phyloP scores from a whole-genome alignment of 208 protist genomes.

The Trypanosoma lewisi region DNA sequence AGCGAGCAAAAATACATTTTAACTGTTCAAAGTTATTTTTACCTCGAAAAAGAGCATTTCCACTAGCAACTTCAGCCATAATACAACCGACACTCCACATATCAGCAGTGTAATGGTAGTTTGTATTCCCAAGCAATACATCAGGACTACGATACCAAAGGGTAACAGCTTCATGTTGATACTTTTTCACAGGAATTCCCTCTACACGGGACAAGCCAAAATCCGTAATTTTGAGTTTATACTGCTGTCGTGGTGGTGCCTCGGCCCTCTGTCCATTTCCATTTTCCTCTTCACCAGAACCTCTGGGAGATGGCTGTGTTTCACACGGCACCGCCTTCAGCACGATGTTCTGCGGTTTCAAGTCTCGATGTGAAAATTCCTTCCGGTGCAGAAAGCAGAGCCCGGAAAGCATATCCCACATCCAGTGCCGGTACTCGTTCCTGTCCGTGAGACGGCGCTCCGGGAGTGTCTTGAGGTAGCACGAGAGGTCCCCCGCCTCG shows the following conservation, averaged over 20 bases:
- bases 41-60: constrained; percentile 77
- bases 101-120: constrained; percentile 79
- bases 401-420: constrained; percentile 62
- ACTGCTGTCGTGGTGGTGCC: too few relatives aligned
- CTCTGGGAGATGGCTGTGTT: not conserved
- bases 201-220: constrained; percentile 86
- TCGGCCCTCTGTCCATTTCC: not conserved
- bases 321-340: constrained; percentile 32
- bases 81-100: constrained; percentile 94
- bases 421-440: constrained; percentile 54
- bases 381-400: constrained; percentile 69
- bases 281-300: not conserved
- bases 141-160: constrained; percentile 95
- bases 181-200: constrained; percentile 90
- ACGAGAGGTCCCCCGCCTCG: constrained; percentile 94
- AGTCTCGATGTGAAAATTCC: constrained; percentile 59
- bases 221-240: constrained; percentile 82
- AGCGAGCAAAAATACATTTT: constrained; percentile 74
- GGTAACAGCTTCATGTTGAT: constrained; percentile 90
- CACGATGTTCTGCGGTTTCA: constrained; percentile 87
- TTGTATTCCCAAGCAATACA: constrained; percentile 82
- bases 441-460: constrained; percentile 33
- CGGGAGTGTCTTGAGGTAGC: constrained; percentile 71
- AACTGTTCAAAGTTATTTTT: constrained; percentile 84
- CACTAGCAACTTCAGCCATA: constrained; percentile 79